Percentiles rank a stretch among this genome's conserved stretches.
phyloP scores from a whole-genome alignment of 1,284 basidiomycete genomes.

The Hemileia vastatrix region DNA sequence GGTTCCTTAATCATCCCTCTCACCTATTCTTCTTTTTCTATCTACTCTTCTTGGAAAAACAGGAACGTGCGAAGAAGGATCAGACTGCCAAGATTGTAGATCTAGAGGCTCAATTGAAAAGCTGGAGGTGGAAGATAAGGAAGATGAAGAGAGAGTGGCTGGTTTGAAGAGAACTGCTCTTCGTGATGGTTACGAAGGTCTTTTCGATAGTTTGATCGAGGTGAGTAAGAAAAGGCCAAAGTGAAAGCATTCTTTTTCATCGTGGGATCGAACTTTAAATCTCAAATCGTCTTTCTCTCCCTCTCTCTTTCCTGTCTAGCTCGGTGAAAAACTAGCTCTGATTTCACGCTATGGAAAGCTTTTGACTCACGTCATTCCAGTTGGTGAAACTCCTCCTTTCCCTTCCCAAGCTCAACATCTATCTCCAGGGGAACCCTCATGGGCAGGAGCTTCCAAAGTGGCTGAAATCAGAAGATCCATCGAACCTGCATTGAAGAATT shows the following conservation, averaged over 20 bases:
- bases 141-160: slow-evolving; percentile 32
- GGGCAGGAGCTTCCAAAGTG: slow-evolving; percentile 30
- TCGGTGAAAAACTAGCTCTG: too few species aligned
- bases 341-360: too few species aligned
- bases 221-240: slow-evolving; percentile 2
- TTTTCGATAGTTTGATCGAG: slow-evolving; percentile 37
- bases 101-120: slow-evolving; percentile 27
- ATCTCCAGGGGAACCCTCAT: too few species aligned
- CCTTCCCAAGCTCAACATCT: too few species aligned
- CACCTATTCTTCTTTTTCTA: too few species aligned
- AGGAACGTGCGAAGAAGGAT: background rate
- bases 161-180: slow-evolving; percentile 30
- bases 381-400: too few species aligned
- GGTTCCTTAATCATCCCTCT: too few species aligned
- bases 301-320: too few species aligned
- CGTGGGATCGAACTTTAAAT: background rate
- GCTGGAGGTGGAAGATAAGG: slow-evolving; percentile 32
- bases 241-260: background rate
- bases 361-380: too few species aligned
- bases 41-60: background rate
- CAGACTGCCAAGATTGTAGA: slow-evolving; percentile 23
- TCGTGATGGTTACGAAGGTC: slow-evolving; percentile 29
- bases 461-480: slow-evolving; percentile 34
- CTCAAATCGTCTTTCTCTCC: background rate
- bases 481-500: slow-evolving; percentile 28